A percentile compares a stretch with the other conserved stretches of the same genome.
Evolutionary conservation across 2,329 filamentous ascomycete species (phyloP).

Genomic region (Penicillium concentricum): DNA sequence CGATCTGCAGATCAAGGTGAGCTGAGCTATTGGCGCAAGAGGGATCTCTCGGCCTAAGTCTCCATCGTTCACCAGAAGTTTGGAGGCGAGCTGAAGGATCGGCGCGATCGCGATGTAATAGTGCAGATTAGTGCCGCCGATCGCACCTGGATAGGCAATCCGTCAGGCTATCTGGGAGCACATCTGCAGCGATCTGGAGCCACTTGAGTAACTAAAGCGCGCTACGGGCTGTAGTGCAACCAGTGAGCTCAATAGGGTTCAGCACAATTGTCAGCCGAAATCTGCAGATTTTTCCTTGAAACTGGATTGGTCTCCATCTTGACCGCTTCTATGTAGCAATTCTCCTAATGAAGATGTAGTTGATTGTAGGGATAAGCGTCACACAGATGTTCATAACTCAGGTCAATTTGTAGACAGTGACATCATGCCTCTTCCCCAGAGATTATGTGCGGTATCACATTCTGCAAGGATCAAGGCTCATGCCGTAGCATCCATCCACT

Average conservation of each 20-base stretch:
- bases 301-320: conserved; percentile 6
- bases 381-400: not conserved
- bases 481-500: not conserved
- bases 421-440: not conserved
- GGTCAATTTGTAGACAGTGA: not conserved
- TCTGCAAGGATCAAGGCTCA: not conserved
- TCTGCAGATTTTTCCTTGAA: conserved; percentile 9
- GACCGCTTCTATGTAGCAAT: conserved; percentile 8
- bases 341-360: no score
- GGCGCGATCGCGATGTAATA: conserved; percentile 27
- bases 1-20: conserved; percentile 23
- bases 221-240: conserved; percentile 24
- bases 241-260: conserved; percentile 20
- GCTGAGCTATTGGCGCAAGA: conserved; percentile 9
- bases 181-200: conserved; percentile 17
- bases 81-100: conserved; percentile 22
- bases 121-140: conserved; percentile 23
- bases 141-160: conserved; percentile 17
- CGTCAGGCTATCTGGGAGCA: conserved; percentile 12
- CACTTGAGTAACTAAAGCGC: conserved; percentile 7
- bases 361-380: not conserved
- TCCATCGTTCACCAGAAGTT: conserved; percentile 24
- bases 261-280: conserved; percentile 21
- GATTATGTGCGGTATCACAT: not conserved
- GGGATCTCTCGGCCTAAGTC: conserved; percentile 9